phyloP scores from a whole-genome alignment of 768 basidiomycete genomes.

The Steccherinum ochraceum region DNA sequence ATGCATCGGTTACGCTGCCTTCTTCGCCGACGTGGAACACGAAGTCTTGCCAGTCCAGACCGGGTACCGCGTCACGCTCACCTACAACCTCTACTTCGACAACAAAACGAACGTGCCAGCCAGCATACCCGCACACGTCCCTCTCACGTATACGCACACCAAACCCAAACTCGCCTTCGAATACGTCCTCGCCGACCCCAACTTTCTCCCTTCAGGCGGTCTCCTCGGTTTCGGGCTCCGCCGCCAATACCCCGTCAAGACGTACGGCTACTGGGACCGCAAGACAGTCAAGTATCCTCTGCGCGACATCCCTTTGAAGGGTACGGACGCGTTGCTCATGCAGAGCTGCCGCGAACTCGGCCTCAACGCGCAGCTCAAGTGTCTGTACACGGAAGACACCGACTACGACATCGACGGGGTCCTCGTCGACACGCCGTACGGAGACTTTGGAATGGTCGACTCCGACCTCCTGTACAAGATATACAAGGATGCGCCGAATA shows the following conservation, averaged over 20 bases:
- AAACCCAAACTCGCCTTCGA: conserved; percentile 9
- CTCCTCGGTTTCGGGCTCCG: conserved; percentile 31
- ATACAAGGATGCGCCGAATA: neutral
- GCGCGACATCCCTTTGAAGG: conserved; percentile 1
- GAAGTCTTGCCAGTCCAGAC: conserved; percentile 33
- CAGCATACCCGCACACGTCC: neutral
- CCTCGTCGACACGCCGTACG: neutral
- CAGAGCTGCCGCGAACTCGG: neutral
- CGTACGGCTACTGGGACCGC: neutral
- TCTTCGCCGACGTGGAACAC: conserved; percentile 38
- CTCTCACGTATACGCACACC: too few relatives aligned
- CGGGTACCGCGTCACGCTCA: conserved; percentile 36
- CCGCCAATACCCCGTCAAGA: conserved; percentile 27
- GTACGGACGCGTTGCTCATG: conserved; percentile 5
- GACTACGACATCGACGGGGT: too few relatives aligned
- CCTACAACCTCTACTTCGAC: conserved; percentile 31
- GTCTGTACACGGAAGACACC: neutral
- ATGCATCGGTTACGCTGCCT: conserved; percentile 29
- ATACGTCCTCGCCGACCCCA: conserved; percentile 20
- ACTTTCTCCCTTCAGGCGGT: conserved; percentile 31
- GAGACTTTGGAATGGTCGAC: neutral
- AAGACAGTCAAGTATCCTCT: neutral
- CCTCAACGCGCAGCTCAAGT: neutral
- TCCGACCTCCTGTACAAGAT: neutral
- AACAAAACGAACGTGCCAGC: too few relatives aligned